A percentile compares a stretch with the other conserved stretches of the same genome.
These are phyloP conservation scores for Solanum chiquidenum DNA, from an alignment of 257 asterid genomes.

Conservation along the genomic window DNA sequence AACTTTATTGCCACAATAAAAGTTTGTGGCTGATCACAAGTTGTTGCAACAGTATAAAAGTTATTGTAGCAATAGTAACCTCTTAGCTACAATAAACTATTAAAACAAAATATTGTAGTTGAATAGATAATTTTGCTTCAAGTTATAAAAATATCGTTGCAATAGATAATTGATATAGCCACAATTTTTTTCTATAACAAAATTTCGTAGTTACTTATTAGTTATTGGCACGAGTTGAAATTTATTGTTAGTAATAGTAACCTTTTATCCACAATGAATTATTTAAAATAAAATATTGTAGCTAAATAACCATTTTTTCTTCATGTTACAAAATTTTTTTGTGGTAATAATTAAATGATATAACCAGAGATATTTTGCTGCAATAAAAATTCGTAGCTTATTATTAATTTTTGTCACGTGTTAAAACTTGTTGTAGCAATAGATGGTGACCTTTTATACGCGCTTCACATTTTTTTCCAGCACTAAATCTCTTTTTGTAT, in stretches of 20 bases:
- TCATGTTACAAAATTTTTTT: no score
- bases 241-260: no score
- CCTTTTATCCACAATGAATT: no score
- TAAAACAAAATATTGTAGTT: neutral
- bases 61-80: neutral
- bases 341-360: neutral
- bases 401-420: neutral
- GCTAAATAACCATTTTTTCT: no score
- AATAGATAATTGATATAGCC: neutral
- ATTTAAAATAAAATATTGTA: no score
- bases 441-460: neutral
- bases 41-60: neutral
- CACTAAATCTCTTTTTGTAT: no score
- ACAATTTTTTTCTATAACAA: no score
- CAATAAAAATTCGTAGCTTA: no score
- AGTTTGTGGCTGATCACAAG: neutral
- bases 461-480: no score
- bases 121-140: neutral
- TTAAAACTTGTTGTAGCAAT: neutral
- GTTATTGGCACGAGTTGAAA: neutral
- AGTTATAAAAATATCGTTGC: no score
- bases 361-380: neutral
- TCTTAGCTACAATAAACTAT: no score
- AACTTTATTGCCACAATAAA: neutral
- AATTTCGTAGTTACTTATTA: neutral